Evolutionary conservation across 1,284 basidiomycete species (phyloP).

Genomic region (Porodaedalea pini): DNA sequence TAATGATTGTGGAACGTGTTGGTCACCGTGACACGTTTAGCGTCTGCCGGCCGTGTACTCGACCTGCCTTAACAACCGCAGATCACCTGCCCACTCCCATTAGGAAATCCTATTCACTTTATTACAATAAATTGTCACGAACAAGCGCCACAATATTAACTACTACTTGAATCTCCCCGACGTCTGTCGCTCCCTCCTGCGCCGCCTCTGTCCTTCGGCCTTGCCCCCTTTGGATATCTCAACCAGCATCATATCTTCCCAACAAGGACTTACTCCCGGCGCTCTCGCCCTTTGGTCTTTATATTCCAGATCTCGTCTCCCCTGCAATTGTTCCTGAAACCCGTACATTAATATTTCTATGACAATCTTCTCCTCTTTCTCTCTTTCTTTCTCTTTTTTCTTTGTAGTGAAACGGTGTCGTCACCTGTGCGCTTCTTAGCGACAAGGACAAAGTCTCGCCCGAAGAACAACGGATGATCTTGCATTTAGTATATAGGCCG

Average conservation of each 20-base stretch:
- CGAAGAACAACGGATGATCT: background rate
- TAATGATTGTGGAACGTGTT: slow-evolving; percentile 7
- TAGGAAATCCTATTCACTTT: background rate
- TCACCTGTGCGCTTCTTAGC: background rate
- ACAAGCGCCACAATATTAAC: background rate
- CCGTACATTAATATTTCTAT: background rate
- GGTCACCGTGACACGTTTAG: slow-evolving; percentile 8
- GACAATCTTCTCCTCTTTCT: background rate
- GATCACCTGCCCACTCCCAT: background rate
- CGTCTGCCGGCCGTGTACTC: slow-evolving; percentile 1
- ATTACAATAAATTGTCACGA: background rate
- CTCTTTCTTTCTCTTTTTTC: background rate
- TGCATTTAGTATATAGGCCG: no score
- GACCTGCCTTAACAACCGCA: background rate
- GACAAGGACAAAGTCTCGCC: no score
- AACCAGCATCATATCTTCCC: background rate
- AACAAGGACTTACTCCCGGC: background rate
- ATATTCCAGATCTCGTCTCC: no score
- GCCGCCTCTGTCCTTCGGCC: background rate
- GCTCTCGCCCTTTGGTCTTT: background rate
- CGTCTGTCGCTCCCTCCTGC: background rate
- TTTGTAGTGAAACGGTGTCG: background rate
- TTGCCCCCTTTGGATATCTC: background rate
- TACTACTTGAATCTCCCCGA: background rate
- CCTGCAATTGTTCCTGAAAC: background rate